phyloP scores from a whole-genome alignment of 2,329 filamentous ascomycete genomes.

The Ampelomyces quisqualis region DNA sequence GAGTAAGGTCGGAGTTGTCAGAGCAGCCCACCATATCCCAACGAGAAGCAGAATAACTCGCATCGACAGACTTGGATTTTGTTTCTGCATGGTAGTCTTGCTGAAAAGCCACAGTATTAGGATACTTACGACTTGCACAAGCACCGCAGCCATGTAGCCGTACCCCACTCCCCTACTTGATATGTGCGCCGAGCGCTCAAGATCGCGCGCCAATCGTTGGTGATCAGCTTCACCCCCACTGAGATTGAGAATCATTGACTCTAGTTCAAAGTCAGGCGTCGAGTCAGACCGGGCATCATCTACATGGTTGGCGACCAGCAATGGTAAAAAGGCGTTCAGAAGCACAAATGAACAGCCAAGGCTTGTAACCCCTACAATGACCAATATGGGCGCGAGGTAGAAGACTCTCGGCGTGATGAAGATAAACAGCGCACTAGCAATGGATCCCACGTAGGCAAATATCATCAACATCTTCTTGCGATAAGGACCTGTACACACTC shows the following conservation, averaged over 20 bases:
- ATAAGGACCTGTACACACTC: conserved; percentile 52
- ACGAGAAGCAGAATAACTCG: conserved; percentile 79
- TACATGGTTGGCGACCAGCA: conserved; percentile 81
- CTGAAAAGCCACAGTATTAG: conserved; percentile 63
- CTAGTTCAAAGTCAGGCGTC: conserved; percentile 30
- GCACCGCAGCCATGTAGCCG: conserved; percentile 80
- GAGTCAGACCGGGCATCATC: conserved; percentile 16
- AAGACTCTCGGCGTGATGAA: conserved; percentile 73
- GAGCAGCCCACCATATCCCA: conserved; percentile 84
- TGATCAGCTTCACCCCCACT: no score
- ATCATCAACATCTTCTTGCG: conserved; percentile 79
- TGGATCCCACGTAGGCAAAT: conserved; percentile 77
- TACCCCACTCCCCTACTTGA: conserved; percentile 88
- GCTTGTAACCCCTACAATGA: conserved; percentile 83
- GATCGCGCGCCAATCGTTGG: conserved; percentile 64
- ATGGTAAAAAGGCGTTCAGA: conserved; percentile 88
- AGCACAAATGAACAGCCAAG: conserved; percentile 94
- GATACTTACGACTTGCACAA: conserved; percentile 77
- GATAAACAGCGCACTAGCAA: conserved; percentile 79
- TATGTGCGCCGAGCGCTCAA: conserved; percentile 79
- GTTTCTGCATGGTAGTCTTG: conserved; percentile 50
- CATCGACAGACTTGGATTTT: conserved; percentile 76
- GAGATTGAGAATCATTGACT: no score
- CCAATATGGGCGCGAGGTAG: conserved; percentile 73
- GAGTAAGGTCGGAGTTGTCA: conserved; percentile 78